Evolutionary conservation across 306 rosid genomes (phyloP), one percentile per base, ranked within the genome.

Genomic region (Castanopsis chinensis): DNA sequence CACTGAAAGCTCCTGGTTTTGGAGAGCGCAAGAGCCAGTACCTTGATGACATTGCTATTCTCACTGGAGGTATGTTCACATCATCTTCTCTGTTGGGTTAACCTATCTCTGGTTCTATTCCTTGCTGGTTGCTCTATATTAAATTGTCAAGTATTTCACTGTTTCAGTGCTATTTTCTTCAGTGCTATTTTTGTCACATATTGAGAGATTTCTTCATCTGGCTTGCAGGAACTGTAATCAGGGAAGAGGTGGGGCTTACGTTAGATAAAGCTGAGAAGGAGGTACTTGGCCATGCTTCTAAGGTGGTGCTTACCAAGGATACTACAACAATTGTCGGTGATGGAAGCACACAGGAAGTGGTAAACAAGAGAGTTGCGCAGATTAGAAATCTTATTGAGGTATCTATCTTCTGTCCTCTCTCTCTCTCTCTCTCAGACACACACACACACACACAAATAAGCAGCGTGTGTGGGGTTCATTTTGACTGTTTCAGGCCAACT

Each of bases 11-110:
- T 83, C 99, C 99, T 1, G 99, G 99, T 28, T 96, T 96, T 81
- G 99, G 99, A 60, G 99, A 96, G 72, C 97, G 99, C 83, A 96
- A 96, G 92, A 93, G 98, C 98, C 99, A 96, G 84, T 96, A 96
- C 86, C 97, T 96, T 41, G 99, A 96, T 76, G 99, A 96, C 81
- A 91, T 96, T 78, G 99, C 99, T 67, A 88, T 96, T 73, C 85
- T 96, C 63, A 96, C 99, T 10, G 98, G 97, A 90, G 99, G 98
- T 94, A 27, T 20, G 51, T 60, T 49, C 25, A 63, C 60, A 35
- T 80, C 73, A 30, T 68, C 52, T 35, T 72, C 21, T 28, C 65
- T 76, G 7, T 41, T 41, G 45, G 45, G 45, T 41, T 41, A 41
- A 8, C 45, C 45, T 41, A 7, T 41, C 45, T 41, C 45, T 41